A percentile compares a stretch with the other conserved stretches of the same genome.
Evolutionary conservation across 768 basidiomycete species (phyloP).

Genomic region (Lepiota subincarnata): DNA sequence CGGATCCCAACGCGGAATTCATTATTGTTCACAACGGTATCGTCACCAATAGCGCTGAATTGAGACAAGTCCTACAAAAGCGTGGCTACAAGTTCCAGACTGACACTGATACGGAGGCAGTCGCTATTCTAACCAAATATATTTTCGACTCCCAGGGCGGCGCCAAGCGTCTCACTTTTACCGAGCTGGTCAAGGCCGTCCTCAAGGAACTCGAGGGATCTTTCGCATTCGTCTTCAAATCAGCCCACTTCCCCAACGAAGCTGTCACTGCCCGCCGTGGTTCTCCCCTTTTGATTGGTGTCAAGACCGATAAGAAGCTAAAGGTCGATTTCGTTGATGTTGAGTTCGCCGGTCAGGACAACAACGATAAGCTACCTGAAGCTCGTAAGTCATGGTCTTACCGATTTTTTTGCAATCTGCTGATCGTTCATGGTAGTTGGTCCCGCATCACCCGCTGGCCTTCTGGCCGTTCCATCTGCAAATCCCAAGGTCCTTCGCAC

Average conservation of each 20-base stretch:
- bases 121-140: conserved; percentile 94
- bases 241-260: conserved; percentile 90
- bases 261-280: conserved; percentile 95
- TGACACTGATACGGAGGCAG: conserved; percentile 98
- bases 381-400: conserved; percentile 29
- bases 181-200: conserved; percentile 89
- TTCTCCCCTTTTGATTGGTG: conserved; percentile 93
- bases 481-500: conserved; percentile 84
- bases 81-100: conserved; percentile 91
- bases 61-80: conserved; percentile 91
- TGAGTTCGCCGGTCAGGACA: conserved; percentile 80
- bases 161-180: conserved; percentile 80
- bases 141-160: conserved; percentile 80
- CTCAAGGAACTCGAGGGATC: conserved; percentile 98
- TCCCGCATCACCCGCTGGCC: conserved; percentile 46
- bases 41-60: conserved; percentile 89
- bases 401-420: conserved; percentile 1
- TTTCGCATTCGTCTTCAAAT: conserved; percentile 99
- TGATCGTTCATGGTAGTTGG: conserved; percentile 28
- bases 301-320: conserved; percentile 99
- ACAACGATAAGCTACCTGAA: conserved; percentile 35
- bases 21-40: conserved; percentile 98
- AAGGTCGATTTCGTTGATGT: conserved; percentile 99
- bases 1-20: conserved; percentile 79
- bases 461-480: conserved; percentile 64